Conservation (phyloP, 2,329 filamentous ascomycete species). For the Apiospora koreana region DNA sequence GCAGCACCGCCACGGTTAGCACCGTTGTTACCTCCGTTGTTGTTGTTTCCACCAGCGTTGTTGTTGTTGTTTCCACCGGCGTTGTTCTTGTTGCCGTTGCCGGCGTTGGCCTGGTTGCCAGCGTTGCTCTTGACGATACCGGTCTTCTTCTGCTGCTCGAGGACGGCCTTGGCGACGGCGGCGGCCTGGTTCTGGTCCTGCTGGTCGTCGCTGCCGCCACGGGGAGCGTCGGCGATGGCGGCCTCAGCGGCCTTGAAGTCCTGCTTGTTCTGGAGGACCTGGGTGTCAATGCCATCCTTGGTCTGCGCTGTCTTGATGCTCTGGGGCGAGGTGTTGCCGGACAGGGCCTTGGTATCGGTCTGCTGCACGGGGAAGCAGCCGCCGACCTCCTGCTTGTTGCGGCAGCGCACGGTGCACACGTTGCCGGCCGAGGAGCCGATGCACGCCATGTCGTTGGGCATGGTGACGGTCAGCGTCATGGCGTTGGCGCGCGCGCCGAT, state of each 20-base stretch:
- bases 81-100: not conserved
- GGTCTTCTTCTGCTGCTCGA: slow-evolving; percentile 16
- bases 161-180: slow-evolving; percentile 34
- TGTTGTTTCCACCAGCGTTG: not conserved
- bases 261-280: slow-evolving; percentile 42
- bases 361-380: slow-evolving; percentile 44
- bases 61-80: slow-evolving; percentile 16
- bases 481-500: slow-evolving; percentile 1
- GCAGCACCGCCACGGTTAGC: no score
- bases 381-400: slow-evolving; percentile 36
- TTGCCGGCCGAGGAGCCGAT: slow-evolving; percentile 38
- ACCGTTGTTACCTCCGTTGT: not conserved
- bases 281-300: slow-evolving; percentile 36
- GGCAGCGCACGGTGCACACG: slow-evolving; percentile 41
- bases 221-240: slow-evolving; percentile 33
- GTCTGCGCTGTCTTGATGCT: slow-evolving; percentile 39
- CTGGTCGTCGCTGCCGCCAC: slow-evolving; percentile 23
- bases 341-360: slow-evolving; percentile 32
- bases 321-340: slow-evolving; percentile 26
- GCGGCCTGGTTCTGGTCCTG: slow-evolving; percentile 24
- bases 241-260: slow-evolving; percentile 40
- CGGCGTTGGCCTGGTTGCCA: not conserved
- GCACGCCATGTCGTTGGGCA: slow-evolving; percentile 10
- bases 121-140: not conserved
- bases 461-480: slow-evolving; percentile 6